These are phyloP conservation scores for Massarina eburnea DNA, from an alignment of 2,329 filamentous ascomycete genomes.

Conservation along the genomic window DNA sequence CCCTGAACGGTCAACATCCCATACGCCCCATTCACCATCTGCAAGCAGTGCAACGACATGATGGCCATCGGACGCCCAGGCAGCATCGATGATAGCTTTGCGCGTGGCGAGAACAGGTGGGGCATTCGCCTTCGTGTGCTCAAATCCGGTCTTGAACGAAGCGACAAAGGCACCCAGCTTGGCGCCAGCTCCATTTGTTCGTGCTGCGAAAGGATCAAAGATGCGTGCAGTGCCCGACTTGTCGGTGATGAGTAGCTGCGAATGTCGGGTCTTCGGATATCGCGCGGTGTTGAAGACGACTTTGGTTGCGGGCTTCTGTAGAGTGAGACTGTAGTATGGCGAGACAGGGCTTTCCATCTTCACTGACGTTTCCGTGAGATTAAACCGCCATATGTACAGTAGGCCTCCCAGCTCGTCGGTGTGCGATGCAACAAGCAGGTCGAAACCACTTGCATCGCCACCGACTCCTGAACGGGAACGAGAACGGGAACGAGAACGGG, in stretches of 20 bases:
- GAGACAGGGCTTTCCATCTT: conserved; percentile 41
- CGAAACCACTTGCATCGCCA: conserved; percentile 38
- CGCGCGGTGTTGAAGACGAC: conserved; percentile 58
- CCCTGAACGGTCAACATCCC: conserved; percentile 46
- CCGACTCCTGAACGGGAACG: conserved; percentile 14
- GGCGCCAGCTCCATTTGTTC: conserved; percentile 22
- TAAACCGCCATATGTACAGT: conserved; percentile 46
- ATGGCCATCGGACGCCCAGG: conserved; percentile 51
- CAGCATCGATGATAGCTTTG: conserved; percentile 52
- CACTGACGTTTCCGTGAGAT: conserved; percentile 38
- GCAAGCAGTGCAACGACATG: conserved; percentile 50
- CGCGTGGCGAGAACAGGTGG: conserved; percentile 41
- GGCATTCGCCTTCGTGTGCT: conserved; percentile 26
- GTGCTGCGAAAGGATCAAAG: conserved; percentile 55
- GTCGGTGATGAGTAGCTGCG: conserved; percentile 58
- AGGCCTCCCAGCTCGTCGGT: conserved; percentile 44
- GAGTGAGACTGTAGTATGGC: conserved; percentile 50
- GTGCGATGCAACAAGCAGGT: conserved; percentile 46
- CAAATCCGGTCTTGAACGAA: conserved; percentile 38
- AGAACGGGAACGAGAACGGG: conserved; percentile 21
- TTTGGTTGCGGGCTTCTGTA: conserved; percentile 53
- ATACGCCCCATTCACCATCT: conserved; percentile 58
- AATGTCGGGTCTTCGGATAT: conserved; percentile 56
- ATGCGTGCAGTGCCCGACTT: conserved; percentile 58
- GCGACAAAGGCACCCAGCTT: conserved; percentile 34